Conservation (phyloP, 306 rosid species). For the Lathyrus tuberosus region DNA sequence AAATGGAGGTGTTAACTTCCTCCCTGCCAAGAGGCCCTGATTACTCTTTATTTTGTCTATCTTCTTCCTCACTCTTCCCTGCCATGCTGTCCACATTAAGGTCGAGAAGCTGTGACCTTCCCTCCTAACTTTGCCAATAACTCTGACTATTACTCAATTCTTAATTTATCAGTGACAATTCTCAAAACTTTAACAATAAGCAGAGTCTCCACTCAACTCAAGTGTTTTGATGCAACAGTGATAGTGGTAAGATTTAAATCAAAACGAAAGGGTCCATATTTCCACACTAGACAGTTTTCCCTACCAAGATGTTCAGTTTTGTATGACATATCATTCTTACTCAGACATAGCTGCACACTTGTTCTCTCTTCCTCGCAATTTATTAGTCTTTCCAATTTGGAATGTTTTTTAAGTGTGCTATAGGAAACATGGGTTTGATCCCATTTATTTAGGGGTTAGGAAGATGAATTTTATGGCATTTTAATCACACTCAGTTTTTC, state of each 20-base stretch:
- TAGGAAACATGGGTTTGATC: slow-evolving; percentile 13
- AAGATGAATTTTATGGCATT: slow-evolving; percentile 21
- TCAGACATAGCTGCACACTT: not conserved
- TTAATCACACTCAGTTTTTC: slow-evolving; percentile 7
- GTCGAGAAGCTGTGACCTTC: not conserved
- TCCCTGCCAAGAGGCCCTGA: not conserved
- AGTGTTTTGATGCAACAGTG: not conserved
- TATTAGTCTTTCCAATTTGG: slow-evolving; percentile 11
- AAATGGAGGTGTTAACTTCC: not conserved
- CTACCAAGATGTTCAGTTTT: not conserved
- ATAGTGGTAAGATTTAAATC: slow-evolving; percentile 2
- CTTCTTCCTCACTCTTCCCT: not conserved
- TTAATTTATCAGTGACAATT: slow-evolving; percentile 18
- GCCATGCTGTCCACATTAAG: not conserved
- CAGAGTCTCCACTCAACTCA: slow-evolving; percentile 1
- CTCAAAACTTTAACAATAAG: not conserved
- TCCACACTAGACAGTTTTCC: not conserved
- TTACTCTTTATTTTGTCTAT: not conserved
- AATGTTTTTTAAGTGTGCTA: not conserved
- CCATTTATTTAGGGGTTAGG: slow-evolving; percentile 1
- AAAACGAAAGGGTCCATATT: not conserved
- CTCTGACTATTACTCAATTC: not conserved
- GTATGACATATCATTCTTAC: slow-evolving; percentile 1
- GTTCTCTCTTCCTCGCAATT: slow-evolving; percentile 5
- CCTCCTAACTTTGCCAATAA: slow-evolving; percentile 12